Conservation (phyloP, 164 flowering plant species). For the Malania oleifera region DNA sequence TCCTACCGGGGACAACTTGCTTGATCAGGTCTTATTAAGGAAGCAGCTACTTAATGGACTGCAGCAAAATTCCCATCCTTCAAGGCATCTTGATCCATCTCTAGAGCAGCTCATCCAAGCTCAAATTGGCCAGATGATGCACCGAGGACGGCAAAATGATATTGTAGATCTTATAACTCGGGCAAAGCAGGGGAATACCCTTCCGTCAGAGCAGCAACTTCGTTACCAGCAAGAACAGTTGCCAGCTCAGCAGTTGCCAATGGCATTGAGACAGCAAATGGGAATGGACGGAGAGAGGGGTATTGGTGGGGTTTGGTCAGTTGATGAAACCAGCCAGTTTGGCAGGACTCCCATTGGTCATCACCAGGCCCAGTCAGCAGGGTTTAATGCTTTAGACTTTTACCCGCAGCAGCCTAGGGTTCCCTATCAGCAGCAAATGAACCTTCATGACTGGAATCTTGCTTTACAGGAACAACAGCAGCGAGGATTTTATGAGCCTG, state of each 20-base stretch:
- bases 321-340: constrained; percentile 2
- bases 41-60: not conserved
- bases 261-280: constrained; percentile 5
- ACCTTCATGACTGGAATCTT: constrained; percentile 1
- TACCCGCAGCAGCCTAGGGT: constrained; percentile 7
- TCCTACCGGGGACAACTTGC: not conserved
- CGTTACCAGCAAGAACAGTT: constrained; percentile 8
- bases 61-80: constrained; percentile 1
- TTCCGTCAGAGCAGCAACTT: constrained; percentile 5
- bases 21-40: constrained; percentile 5
- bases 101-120: constrained; percentile 5
- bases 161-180: not conserved
- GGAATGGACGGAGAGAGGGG: constrained; percentile 6
- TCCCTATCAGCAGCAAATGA: not conserved
- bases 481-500: not conserved
- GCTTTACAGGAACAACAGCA: constrained; percentile 6
- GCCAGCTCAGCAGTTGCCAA: constrained; percentile 3
- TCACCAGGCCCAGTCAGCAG: not conserved
- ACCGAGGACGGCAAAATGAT: constrained; percentile 3
- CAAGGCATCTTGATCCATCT: constrained; percentile 9
- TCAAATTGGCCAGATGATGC: not conserved
- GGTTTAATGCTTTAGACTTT: not conserved
- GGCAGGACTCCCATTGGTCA: constrained; percentile 3
- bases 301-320: constrained; percentile 4
- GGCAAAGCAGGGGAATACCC: not conserved